Evolutionary conservation across 495 filamentous ascomycete species (phyloP).

Genomic region (Chlorociboria aeruginascens): DNA sequence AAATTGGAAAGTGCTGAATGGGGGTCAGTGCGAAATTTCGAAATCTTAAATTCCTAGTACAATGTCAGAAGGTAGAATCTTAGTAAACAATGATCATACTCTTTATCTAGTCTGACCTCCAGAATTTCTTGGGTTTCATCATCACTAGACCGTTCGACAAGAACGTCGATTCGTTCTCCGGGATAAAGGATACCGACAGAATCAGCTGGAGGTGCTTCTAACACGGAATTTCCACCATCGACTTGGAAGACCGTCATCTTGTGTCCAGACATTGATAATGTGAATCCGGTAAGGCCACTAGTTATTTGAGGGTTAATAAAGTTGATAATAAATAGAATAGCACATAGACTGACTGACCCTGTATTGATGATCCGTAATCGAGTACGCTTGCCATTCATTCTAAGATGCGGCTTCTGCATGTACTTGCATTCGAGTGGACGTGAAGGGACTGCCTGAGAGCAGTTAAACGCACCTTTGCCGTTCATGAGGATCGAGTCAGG

Average conservation of each 20-base stretch:
- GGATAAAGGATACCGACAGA: slow-evolving; percentile 34
- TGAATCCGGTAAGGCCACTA: neutral
- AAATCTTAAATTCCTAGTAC: slow-evolving; percentile 32
- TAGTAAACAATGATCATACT: slow-evolving; percentile 17
- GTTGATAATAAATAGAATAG: no score
- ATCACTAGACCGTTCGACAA: slow-evolving; percentile 16
- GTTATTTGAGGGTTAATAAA: neutral
- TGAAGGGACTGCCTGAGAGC: slow-evolving; percentile 35
- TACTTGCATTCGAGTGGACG: slow-evolving; percentile 32
- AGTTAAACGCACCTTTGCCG: slow-evolving; percentile 35
- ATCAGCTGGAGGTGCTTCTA: slow-evolving; percentile 11
- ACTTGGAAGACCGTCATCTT: slow-evolving; percentile 9
- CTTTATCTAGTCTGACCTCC: slow-evolving; percentile 29
- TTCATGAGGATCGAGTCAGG: slow-evolving; percentile 42
- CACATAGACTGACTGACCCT: slow-evolving; percentile 2
- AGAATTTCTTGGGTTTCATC: no score
- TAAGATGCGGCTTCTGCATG: neutral
- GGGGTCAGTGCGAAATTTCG: slow-evolving; percentile 31
- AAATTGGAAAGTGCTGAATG: slow-evolving; percentile 30
- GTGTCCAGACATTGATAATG: neutral
- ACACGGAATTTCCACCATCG: slow-evolving; percentile 30
- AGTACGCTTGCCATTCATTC: neutral
- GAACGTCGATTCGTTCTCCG: slow-evolving; percentile 37
- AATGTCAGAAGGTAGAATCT: neutral
- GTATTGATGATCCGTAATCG: slow-evolving; percentile 9